Evolutionary conservation across 495 filamentous ascomycete genomes (phyloP).

Genomic region (Penicillium lividum): DNA sequence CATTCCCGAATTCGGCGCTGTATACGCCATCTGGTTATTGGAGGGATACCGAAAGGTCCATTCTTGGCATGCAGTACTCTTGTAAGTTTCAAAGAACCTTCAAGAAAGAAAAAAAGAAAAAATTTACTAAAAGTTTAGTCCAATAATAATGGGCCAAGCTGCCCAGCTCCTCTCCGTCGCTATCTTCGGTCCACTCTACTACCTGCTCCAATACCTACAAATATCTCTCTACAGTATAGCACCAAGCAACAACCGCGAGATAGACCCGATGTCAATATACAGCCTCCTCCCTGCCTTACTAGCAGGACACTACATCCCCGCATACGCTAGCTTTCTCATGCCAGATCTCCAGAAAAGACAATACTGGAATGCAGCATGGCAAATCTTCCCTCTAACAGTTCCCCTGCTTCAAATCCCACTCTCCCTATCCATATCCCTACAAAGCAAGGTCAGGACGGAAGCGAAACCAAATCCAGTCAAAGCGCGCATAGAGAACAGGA

Average conservation of each 20-base stretch:
- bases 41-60: constrained; percentile 22
- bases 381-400: constrained; percentile 23
- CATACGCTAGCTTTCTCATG: constrained; percentile 15
- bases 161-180: constrained; percentile 21
- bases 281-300: constrained; percentile 11
- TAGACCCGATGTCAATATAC: neutral
- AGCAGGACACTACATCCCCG: constrained; percentile 16
- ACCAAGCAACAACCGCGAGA: constrained; percentile 3
- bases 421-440: neutral
- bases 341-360: constrained; percentile 10
- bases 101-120: neutral
- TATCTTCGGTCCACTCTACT: constrained; percentile 22
- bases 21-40: constrained; percentile 24
- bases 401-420: constrained; percentile 16
- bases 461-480: neutral
- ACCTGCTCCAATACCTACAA: constrained; percentile 14
- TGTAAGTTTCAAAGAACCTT: neutral
- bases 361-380: constrained; percentile 23
- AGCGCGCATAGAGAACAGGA: neutral
- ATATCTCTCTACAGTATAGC: constrained; percentile 5
- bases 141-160: constrained; percentile 12
- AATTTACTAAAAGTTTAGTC: constrained; percentile 3
- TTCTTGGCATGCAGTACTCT: neutral
- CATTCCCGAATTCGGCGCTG: constrained; percentile 13
- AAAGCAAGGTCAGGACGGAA: neutral